Evolutionary conservation across 2,329 filamentous ascomycete genomes (phyloP), one percentile per base, ranked within the genome.

Genomic region (Pyricularia grisea): DNA sequence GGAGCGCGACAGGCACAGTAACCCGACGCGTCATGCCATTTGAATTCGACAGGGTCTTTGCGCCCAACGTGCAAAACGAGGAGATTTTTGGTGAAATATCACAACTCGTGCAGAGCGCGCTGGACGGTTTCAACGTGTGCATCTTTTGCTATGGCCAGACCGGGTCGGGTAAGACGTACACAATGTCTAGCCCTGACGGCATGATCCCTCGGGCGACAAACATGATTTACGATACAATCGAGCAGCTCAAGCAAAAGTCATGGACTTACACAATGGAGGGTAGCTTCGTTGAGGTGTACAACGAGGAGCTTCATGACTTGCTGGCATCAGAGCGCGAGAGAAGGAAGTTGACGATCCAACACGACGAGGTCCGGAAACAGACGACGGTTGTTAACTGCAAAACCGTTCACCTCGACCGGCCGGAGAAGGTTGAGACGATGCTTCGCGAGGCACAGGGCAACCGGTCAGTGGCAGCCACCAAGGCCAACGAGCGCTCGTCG

Each of bases 101-200:
- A 69, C 95, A 99, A 77, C 87, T 99, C 42, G 94, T 99, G 1
- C 95, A 99, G 79, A 97, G 92, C 73, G 95, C 96, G 0, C 84
- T 99, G 58, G 95, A 99, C 75, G 95, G 95, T 1, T 99, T 97
- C 82, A 99, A 98, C 74, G 95, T 99, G 67, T 98, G 94, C 79
- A 98, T 99, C 72, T 97, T 99, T 81, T 97, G 94, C 77, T 99
- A 99, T 76, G 95, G 95, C 63, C 95, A 99, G 79, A 99, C 95
- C 0, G 95, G 95, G 3, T 95, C 94, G 23, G 95, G 95, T 70
- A 99, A 99, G 83, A 99, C 95, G 0, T 92, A 90, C 76, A 98
- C 95, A 4, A 99, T 99, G 95, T 96, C 92, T 11, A 91, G 90
- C 0, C 80, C 83, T 1, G 92, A 97, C 74, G 95, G 95, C 73